These are phyloP conservation scores for Ananas comosus DNA, from an alignment of 176 grass and related monocot species.

Conservation along the genomic window DNA sequence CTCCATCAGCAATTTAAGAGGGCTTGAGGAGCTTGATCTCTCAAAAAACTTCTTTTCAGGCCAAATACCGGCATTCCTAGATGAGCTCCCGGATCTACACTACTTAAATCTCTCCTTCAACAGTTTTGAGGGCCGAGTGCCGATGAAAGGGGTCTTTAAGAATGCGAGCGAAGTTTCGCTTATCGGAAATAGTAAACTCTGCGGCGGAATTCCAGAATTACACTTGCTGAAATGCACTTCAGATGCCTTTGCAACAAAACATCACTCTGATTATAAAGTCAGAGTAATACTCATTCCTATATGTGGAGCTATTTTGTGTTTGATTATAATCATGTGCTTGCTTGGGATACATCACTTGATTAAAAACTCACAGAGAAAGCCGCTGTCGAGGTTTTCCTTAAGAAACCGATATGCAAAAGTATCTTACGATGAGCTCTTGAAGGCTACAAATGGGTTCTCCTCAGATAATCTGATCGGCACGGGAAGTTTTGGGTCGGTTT, in stretches of 20 bases:
- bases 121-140: background rate
- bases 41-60: conserved; percentile 24
- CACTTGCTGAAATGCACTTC: background rate
- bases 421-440: background rate
- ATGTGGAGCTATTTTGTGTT: background rate
- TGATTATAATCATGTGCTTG: background rate
- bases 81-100: background rate
- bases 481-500: background rate
- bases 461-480: background rate
- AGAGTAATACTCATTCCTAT: background rate
- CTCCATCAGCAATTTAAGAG: conserved; percentile 23
- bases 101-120: conserved; percentile 19
- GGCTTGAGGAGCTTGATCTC: conserved; percentile 14
- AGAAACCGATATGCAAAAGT: background rate
- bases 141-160: background rate
- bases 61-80: conserved; percentile 9
- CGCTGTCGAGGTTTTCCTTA: background rate
- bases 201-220: background rate
- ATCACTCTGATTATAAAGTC: background rate
- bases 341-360: background rate
- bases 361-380: background rate
- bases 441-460: background rate
- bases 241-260: background rate
- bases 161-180: background rate
- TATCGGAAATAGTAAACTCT: background rate